Evolutionary conservation across 2,329 filamentous ascomycete genomes (phyloP), one percentile per base, ranked within the genome.

Genomic region (Colletotrichum trifolii): DNA sequence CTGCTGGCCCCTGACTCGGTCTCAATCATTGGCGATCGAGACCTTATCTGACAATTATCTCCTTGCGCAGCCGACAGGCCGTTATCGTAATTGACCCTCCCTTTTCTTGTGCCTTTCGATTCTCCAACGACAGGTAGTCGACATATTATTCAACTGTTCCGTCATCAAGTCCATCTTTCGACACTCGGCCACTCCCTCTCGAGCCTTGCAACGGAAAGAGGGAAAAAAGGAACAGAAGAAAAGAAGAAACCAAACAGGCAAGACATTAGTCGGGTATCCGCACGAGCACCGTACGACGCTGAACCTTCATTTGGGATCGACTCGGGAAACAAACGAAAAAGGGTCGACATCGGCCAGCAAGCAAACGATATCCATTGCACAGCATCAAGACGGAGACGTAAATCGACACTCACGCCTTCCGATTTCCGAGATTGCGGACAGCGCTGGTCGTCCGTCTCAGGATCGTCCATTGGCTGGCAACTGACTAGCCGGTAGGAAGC

Each of bases 361-460:
- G 15, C 53, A 46, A 40, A 43, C 45, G 57, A 54, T 25, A 6
- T 35, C 17, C 50, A 47, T 50, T 42, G 35, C 40, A 34, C 25
- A 38, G 15, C 36, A 57, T 25, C 46, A 47, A 36, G 35, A 13
- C 47, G 52, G 46, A 50, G 25, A 25, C 25, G 25, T 25, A 12
- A 48, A 36, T n/a, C 40, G 13, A 56, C 50, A 36, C 38, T 15
- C 40, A 25, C 46, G 45, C 10, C 25, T 40, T 54, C 39, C 46
- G 38, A 43, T 46, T 36, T 34, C 52, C 39, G 49, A 60, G 54
- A 64, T 66, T 59, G 60, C 36, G 48, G 64, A 62, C 36, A 59
- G 60, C 60, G 54, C 64, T 45, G 54, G 48, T 55, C 54, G 60
- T 66, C 50, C 54, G n/a, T 60, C 54, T 66, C 39, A 38, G n/a